Conservation (phyloP, 306 rosid species). For the Malus domestica region ASM211411v1 NC_041792.1:29032407-29032906, state of each 20-base stretch:
- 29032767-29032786: slow-evolving; percentile 84
- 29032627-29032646: slow-evolving; percentile 93
- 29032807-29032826: slow-evolving; percentile 16
- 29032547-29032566: slow-evolving; percentile 85
- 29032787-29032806: slow-evolving; percentile 93
- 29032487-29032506: slow-evolving; percentile 8
- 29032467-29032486: not conserved
- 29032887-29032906: slow-evolving; percentile 82
- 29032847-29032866: not conserved
- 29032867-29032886: slow-evolving; percentile 10
- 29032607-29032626: slow-evolving; percentile 80
- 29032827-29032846: not conserved
- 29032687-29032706: slow-evolving; percentile 59
- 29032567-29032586: slow-evolving; percentile 82
- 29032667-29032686: slow-evolving; percentile 89
- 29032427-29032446: not conserved
- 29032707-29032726: slow-evolving; percentile 77
- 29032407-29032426: not conserved
- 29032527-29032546: slow-evolving; percentile 80
- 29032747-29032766: slow-evolving; percentile 72
- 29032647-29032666: slow-evolving; percentile 76
- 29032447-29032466: not conserved
- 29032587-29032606: slow-evolving; percentile 86
- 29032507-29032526: slow-evolving; percentile 58
- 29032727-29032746: slow-evolving; percentile 76